Evolutionary conservation across 75 land plant species (phyloP).

Genomic region (Picea glauca): DNA sequence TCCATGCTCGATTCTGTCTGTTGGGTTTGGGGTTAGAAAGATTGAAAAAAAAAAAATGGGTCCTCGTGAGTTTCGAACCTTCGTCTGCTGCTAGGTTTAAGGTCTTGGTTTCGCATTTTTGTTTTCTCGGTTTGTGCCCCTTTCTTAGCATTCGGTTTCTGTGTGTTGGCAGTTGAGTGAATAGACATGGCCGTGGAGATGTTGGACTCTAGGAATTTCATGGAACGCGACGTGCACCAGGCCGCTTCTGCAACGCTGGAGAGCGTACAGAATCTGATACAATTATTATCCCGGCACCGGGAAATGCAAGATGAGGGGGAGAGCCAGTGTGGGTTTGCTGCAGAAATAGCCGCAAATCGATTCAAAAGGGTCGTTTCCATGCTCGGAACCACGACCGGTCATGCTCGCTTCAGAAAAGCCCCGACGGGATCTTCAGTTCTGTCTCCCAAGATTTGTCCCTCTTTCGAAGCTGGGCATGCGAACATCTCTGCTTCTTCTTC

Average conservation of each 20-base stretch:
- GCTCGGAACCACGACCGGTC: conserved; percentile 56
- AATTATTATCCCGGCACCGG: conserved; percentile 20
- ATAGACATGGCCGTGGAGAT: conserved; percentile 35
- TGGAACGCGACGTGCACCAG: conserved; percentile 25
- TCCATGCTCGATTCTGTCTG: neutral
- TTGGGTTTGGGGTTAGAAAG: neutral
- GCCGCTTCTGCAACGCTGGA: conserved; percentile 38
- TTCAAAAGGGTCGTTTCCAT: conserved; percentile 67
- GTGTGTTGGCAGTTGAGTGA: neutral
- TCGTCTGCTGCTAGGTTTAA: neutral
- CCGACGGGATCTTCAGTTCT: conserved; percentile 13
- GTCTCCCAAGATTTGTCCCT: neutral
- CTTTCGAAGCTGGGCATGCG: neutral
- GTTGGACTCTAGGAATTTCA: conserved; percentile 21
- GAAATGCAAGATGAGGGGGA: neutral
- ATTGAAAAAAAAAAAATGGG: neutral
- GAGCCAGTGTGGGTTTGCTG: neutral
- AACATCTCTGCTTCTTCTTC: neutral
- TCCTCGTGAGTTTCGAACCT: too few relatives aligned
- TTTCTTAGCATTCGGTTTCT: neutral
- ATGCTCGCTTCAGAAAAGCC: conserved; percentile 73
- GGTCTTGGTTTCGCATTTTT: neutral
- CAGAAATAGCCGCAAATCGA: conserved; percentile 46
- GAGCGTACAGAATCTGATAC: conserved; percentile 26
- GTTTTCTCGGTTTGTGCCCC: neutral